Base-by-base conservation (phyloP, 192 early-diverging fungal genomes). In the Coemansia reversa region DNA sequence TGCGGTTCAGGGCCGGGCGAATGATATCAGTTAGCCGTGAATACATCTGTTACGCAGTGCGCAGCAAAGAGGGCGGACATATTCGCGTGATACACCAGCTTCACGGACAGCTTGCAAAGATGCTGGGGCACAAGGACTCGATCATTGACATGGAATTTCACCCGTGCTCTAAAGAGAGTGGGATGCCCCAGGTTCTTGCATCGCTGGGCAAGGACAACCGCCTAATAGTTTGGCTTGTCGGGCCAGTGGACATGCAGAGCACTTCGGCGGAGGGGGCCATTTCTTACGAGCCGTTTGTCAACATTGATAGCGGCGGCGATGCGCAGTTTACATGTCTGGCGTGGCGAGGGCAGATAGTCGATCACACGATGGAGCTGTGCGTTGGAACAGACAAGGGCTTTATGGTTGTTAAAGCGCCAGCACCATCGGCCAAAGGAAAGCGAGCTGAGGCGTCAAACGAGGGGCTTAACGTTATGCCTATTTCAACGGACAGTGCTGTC, bases 111-210 rank as follows among this genome's bases (percentile, higher is more conserved):
- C 62, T 62, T 11, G 76, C 70, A 18, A 79, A 73, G 57, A 79
- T 79, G 76, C 63, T 61, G 53, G 76, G 76, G 23, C 76, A 79
- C 54, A 79, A 67, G 12, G 70, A 79, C 51, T 66, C 66, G 16
- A 79, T 79, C 52, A 50, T 73, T 16, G 76, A 79, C 45, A 66
- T 79, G 76, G 76, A 71, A 14, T 79, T 79, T 65, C 76, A 79
- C 24, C 76, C 76, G 22, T 73, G 76, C 67, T 79, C 76, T 29
- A 55, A 58, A 39, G 67, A 73, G 22, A 51, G 55, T 3, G 64
- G 39, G 8, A 69, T 66, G 76, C 76, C 67, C 9, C 76, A 79
- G 67, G 62, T 79, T 1, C 70, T 79, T 5, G 76, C 76, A 0
- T 73, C 76, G 28, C 48, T 79, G 52, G 76, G 76, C 60, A 79